A percentile compares a stretch with the other conserved stretches of the same genome.
Evolutionary conservation across 768 basidiomycete genomes (phyloP).

Genomic region (Auricularia sp.): DNA sequence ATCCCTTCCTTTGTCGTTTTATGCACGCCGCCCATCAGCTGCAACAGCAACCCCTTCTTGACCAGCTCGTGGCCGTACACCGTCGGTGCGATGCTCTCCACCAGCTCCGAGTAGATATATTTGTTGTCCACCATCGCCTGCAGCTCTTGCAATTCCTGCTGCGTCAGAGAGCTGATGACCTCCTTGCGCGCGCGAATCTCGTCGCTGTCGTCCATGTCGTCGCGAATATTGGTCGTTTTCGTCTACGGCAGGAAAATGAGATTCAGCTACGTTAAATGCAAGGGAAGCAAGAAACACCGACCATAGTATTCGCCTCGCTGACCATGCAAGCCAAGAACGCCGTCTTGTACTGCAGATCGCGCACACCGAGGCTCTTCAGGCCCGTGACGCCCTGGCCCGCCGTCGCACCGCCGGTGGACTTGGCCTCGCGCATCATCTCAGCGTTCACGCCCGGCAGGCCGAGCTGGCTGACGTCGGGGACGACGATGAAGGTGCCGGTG

Average conservation of each 20-base stretch:
- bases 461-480: slow-evolving; percentile 94
- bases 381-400: slow-evolving; percentile 64
- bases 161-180: slow-evolving; percentile 82
- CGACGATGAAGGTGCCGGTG: slow-evolving; percentile 95
- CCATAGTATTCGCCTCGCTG: slow-evolving; percentile 78
- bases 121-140: slow-evolving; percentile 89
- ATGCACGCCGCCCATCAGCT: slow-evolving; percentile 98
- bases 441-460: slow-evolving; percentile 93
- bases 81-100: slow-evolving; percentile 92
- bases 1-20: slow-evolving; percentile 95
- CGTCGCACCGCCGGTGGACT: slow-evolving; percentile 45
- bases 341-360: slow-evolving; percentile 96
- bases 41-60: slow-evolving; percentile 92
- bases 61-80: slow-evolving; percentile 99
- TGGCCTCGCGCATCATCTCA: slow-evolving; percentile 81
- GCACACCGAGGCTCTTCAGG: slow-evolving; percentile 85
- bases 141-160: slow-evolving; percentile 91
- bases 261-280: background rate
- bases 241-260: background rate
- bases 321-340: slow-evolving; percentile 99
- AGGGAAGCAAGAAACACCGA: slow-evolving; percentile 19
- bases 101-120: slow-evolving; percentile 88
- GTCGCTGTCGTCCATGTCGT: slow-evolving; percentile 75
- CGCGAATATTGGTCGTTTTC: slow-evolving; percentile 76
- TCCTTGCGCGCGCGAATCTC: slow-evolving; percentile 57